These are phyloP conservation scores for Cutaneotrichosporon cutaneum DNA, from an alignment of 1,284 basidiomycete genomes.

Conservation along the genomic window DNA sequence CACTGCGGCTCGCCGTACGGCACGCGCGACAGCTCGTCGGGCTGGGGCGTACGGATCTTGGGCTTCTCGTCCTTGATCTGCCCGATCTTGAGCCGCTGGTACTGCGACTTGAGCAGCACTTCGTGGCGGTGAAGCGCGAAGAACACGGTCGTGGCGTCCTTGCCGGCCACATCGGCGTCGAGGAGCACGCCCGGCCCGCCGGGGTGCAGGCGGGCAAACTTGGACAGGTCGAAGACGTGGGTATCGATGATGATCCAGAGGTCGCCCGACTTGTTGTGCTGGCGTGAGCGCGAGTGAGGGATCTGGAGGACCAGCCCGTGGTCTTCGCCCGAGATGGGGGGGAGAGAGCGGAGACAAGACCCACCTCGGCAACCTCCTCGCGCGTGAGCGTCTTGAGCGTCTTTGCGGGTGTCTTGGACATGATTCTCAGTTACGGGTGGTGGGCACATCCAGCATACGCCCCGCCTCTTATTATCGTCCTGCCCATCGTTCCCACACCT, in stretches of 20 bases:
- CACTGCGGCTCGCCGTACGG: constrained; percentile 88
- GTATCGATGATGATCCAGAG: constrained; percentile 80
- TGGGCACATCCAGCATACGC: no score
- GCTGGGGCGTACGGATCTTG: constrained; percentile 59
- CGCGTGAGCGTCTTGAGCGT: constrained; percentile 45
- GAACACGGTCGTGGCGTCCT: constrained; percentile 83
- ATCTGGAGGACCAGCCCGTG: no score
- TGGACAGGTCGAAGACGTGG: constrained; percentile 75
- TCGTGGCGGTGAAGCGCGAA: constrained; percentile 79
- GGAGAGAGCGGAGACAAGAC: constrained; percentile 22
- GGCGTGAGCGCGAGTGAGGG: no score
- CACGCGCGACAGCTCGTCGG: constrained; percentile 62
- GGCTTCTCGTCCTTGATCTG: constrained; percentile 64
- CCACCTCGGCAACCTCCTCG: constrained; percentile 54
- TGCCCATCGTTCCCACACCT: no score
- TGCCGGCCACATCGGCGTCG: constrained; percentile 66
- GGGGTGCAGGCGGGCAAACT: constrained; percentile 76
- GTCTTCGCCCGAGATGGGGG: no score
- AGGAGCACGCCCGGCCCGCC: constrained; percentile 75
- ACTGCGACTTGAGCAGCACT: constrained; percentile 71
- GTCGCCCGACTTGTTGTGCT: constrained; percentile 76
- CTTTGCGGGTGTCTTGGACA: not conserved
- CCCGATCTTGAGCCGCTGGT: constrained; percentile 68
- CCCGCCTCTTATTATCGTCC: no score
- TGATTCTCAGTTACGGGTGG: not conserved